A percentile compares a stretch with the other conserved stretches of the same genome.
phyloP scores from a whole-genome alignment of 176 grass and related monocot genomes.

The Carex scoparia region DNA sequence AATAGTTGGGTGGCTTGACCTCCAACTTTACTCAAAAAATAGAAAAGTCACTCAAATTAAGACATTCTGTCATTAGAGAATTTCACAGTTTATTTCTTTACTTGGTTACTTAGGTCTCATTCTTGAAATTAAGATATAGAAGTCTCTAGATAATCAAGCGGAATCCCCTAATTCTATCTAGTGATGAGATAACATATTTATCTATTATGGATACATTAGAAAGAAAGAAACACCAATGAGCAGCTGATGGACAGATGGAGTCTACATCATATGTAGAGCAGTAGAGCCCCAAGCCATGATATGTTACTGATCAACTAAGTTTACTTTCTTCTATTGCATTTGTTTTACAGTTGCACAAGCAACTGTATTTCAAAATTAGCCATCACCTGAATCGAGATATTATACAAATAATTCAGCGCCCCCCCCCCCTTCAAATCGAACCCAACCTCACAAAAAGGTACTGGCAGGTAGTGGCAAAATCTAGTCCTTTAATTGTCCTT shows the following conservation, averaged over 20 bases:
- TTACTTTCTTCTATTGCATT: not conserved
- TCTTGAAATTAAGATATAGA: not conserved
- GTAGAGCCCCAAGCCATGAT: not conserved
- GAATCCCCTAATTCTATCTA: not conserved
- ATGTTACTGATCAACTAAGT: not conserved
- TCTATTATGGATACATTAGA: not conserved
- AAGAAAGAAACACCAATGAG: not conserved
- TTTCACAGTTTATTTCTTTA: not conserved
- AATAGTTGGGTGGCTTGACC: no score
- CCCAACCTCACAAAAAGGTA: not conserved
- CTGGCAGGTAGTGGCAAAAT: not conserved
- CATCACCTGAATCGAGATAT: not conserved
- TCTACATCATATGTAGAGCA: not conserved
- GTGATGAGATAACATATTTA: not conserved
- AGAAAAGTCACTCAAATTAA: not conserved
- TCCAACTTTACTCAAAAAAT: no score
- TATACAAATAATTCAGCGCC: not conserved
- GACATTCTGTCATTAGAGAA: not conserved
- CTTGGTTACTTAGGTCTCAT: not conserved
- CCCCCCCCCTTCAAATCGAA: not conserved
- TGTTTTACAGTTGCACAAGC: not conserved
- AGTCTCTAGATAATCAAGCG: not conserved
- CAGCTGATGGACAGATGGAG: not conserved
- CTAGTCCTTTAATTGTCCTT: not conserved
- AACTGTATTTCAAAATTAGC: not conserved